Conservation (phyloP, 108 stramenopile genomes). For the Cyclotella choctawhatcheeana region DNA sequence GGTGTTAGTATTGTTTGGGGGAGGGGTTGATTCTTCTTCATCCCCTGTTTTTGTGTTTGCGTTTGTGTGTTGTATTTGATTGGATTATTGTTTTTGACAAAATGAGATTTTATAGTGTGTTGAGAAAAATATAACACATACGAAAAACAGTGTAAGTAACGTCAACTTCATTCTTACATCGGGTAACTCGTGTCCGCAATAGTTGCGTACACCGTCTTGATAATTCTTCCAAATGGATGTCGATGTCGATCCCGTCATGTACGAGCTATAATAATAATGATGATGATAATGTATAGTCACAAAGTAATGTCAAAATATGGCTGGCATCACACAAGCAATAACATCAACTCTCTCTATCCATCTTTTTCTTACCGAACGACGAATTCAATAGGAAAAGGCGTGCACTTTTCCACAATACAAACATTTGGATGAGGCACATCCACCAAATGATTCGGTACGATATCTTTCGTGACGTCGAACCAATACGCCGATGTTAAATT, state of each 20-base stretch:
- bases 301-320: no score
- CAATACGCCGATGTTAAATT: slow-evolving; percentile 95
- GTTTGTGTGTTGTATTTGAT: no score
- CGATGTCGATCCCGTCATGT: slow-evolving; percentile 95
- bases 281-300: no score
- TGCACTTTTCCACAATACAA: slow-evolving; percentile 89
- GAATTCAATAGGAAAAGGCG: slow-evolving; percentile 98
- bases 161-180: slow-evolving; percentile 68
- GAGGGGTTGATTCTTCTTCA: slow-evolving; percentile 94
- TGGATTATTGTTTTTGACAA: no score
- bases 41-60: slow-evolving; percentile 51
- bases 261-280: slow-evolving; percentile 49
- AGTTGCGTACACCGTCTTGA: slow-evolving; percentile 88
- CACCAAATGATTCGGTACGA: slow-evolving; percentile 95
- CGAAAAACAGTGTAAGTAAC: no score
- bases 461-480: slow-evolving; percentile 90
- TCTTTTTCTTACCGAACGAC: slow-evolving; percentile 92
- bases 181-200: slow-evolving; percentile 95
- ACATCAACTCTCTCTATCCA: no score
- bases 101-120: no score
- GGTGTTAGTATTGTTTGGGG: slow-evolving; percentile 88
- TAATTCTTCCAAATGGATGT: slow-evolving; percentile 99
- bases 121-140: no score
- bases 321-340: no score
- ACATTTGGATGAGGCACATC: slow-evolving; percentile 94